Conservation (phyloP, 2,329 filamentous ascomycete genomes). For the Cytospora paraplurivora region DNA sequence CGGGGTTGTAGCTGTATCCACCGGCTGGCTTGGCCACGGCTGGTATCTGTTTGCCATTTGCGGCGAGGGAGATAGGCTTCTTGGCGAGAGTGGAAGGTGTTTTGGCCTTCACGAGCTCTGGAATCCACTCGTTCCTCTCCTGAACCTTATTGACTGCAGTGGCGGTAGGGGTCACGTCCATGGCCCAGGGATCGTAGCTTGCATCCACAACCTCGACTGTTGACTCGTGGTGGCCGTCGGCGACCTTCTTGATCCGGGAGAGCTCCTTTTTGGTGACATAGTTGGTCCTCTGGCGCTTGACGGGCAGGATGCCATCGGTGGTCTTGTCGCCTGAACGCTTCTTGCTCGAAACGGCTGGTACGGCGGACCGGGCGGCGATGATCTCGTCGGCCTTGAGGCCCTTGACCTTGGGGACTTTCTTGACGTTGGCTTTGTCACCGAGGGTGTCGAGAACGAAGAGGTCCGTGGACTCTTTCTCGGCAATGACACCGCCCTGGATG, state of each 20-base stretch:
- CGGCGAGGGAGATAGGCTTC: constrained; percentile 79
- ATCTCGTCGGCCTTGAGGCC: constrained; percentile 90
- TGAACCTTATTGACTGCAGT: constrained; percentile 51
- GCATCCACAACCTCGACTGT: constrained; percentile 61
- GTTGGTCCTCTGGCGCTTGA: constrained; percentile 75
- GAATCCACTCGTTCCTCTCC: constrained; percentile 45
- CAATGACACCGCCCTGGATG: constrained; percentile 83
- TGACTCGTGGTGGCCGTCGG: constrained; percentile 67
- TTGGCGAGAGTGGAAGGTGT: constrained; percentile 75
- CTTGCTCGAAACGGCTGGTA: constrained; percentile 75
- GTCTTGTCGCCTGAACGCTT: constrained; percentile 75
- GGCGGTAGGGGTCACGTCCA: constrained; percentile 32
- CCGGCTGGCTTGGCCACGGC: constrained; percentile 78
- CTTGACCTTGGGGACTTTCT: constrained; percentile 70
- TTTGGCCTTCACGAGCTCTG: constrained; percentile 42
- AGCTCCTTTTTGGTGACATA: constrained; percentile 88
- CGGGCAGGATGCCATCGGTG: constrained; percentile 70
- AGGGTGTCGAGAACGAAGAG: constrained; percentile 82
- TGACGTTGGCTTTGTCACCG: constrained; percentile 67
- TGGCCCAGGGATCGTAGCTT: constrained; percentile 78
- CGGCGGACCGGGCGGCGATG: constrained; percentile 77
- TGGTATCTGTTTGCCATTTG: constrained; percentile 76
- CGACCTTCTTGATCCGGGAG: constrained; percentile 73
- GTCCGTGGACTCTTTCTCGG: constrained; percentile 78
- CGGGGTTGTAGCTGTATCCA: constrained; percentile 90